A percentile compares a stretch with the other conserved stretches of the same genome.
Conservation (phyloP, 345 rosid genomes). For the Lepidium sativum region DNA sequence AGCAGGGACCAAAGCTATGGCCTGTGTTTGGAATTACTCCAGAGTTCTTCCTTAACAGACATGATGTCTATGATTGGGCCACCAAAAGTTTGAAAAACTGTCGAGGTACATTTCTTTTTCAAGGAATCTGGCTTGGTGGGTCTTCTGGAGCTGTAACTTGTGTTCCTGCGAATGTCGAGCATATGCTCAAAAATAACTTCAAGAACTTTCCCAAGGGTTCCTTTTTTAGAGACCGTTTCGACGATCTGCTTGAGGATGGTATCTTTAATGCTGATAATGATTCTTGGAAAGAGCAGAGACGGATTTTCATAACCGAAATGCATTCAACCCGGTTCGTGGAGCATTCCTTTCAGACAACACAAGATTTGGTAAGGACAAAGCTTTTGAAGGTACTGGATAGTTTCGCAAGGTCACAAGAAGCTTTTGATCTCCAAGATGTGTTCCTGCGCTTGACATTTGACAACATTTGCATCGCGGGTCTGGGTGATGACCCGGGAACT, state of each 20-base stretch:
- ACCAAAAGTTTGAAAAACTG: slow-evolving; percentile 36
- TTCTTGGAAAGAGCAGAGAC: slow-evolving; percentile 50
- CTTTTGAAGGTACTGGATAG: slow-evolving; percentile 45
- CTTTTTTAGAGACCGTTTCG: slow-evolving; percentile 42
- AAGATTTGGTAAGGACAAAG: slow-evolving; percentile 44
- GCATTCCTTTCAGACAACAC: slow-evolving; percentile 31
- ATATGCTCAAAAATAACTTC: slow-evolving; percentile 58
- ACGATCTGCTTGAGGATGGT: slow-evolving; percentile 64
- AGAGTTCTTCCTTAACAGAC: slow-evolving; percentile 25
- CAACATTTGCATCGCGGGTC: slow-evolving; percentile 52
- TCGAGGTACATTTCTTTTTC: slow-evolving; percentile 42
- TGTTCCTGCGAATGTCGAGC: slow-evolving; percentile 51
- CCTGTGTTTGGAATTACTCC: slow-evolving; percentile 56
- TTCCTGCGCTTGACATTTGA: slow-evolving; percentile 57
- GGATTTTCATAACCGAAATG: slow-evolving; percentile 46
- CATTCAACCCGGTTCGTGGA: slow-evolving; percentile 32
- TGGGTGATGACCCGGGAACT: slow-evolving; percentile 60
- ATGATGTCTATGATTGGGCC: slow-evolving; percentile 35
- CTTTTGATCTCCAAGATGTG: slow-evolving; percentile 57
- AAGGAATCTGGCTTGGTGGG: slow-evolving; percentile 53
- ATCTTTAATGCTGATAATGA: slow-evolving; percentile 62
- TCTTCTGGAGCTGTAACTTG: slow-evolving; percentile 44
- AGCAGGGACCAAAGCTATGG: slow-evolving; percentile 50
- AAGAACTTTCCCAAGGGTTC: slow-evolving; percentile 64
- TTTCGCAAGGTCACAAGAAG: slow-evolving; percentile 9